Percentiles rank a stretch among this genome's conserved stretches.
Evolutionary conservation across 768 basidiomycete genomes (phyloP).

Genomic region (Pleurotus tuoliensis): DNA sequence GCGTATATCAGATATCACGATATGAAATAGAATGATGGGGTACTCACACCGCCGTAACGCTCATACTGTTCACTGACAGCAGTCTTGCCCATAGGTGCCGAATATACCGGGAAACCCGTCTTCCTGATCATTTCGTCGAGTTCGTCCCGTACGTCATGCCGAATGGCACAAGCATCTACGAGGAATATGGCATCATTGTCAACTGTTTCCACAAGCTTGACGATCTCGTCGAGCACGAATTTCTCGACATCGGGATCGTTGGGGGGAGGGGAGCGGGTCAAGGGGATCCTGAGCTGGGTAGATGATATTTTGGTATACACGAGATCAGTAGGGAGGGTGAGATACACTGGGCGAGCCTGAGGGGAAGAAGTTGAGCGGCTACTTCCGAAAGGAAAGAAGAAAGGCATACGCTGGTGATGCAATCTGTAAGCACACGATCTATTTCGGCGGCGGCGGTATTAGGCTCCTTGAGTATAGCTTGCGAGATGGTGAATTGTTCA

Average conservation of each 20-base stretch:
- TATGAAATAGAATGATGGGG: background rate
- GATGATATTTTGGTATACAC: constrained; percentile 65
- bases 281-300: constrained; percentile 56
- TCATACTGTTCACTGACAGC: constrained; percentile 65
- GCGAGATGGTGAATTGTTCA: constrained; percentile 68
- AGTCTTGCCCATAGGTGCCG: constrained; percentile 81
- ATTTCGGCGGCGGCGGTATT: constrained; percentile 58
- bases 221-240: constrained; percentile 73
- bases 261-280: constrained; percentile 41
- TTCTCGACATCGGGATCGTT: constrained; percentile 59
- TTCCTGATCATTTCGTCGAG: constrained; percentile 55
- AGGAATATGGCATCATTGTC: constrained; percentile 70
- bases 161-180: constrained; percentile 76
- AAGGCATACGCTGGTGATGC: constrained; percentile 47
- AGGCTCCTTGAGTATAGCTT: constrained; percentile 53
- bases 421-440: constrained; percentile 72
- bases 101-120: constrained; percentile 72
- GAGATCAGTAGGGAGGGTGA: constrained; percentile 83
- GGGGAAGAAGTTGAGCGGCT: background rate
- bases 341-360: constrained; percentile 82
- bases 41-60: constrained; percentile 76
- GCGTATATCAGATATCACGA: background rate
- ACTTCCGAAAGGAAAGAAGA: background rate
- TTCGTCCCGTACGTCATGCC: constrained; percentile 65
- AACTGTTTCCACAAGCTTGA: constrained; percentile 54